Base-by-base conservation (phyloP, 2,329 filamentous ascomycete species). In the Cucurbitaria berberidis region DNA sequence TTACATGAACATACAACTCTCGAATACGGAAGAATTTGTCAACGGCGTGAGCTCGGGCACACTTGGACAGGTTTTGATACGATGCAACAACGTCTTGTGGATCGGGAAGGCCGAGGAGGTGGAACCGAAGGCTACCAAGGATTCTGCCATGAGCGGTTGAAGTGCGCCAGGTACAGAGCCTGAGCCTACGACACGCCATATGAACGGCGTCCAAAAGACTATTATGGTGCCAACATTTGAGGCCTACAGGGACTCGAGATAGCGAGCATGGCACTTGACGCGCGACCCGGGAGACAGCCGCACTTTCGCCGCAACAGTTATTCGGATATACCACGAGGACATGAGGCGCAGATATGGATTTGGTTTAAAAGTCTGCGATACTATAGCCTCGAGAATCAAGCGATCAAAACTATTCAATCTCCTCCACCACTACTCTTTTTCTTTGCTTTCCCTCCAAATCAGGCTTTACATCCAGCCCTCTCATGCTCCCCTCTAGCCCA, bases 1-100 rank as follows among this genome's bases (percentile, higher is more conserved):
- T 73, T 99, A 99, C 82, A 98, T 99, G 93, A 99, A 99, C 81
- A 87, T 99, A 61, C 92, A 98, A 80, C 85, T 99, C 60, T 87
- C 88, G 63, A 88, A 89, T 68, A 93, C 93, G 45, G 90, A 96
- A 78, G 95, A 99, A 78, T 97, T 89, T 78, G 90, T 96, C 71
- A 87, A 92, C 73, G 89, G 91, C 65, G 90, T 96, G 83, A 88
- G 86, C 74, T 91, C 89, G 30, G 93, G 92, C 51, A 86, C 86
- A 43, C 79, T 99, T 62, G 95, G 95, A 6, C 89, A 96, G 78
- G 93, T 99, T 40, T 77, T 99, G 68, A 98, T 99, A 71, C 83
- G 93, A 89, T 96, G 92, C 79, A 98, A 98, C 79, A 98, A 98
- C 73, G 93, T 98, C n/a, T 83, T 98, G 41, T 98, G 91, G 89